phyloP scores from a whole-genome alignment of 352 stramenopile genomes.

The Globisporangium radiosum region DNA sequence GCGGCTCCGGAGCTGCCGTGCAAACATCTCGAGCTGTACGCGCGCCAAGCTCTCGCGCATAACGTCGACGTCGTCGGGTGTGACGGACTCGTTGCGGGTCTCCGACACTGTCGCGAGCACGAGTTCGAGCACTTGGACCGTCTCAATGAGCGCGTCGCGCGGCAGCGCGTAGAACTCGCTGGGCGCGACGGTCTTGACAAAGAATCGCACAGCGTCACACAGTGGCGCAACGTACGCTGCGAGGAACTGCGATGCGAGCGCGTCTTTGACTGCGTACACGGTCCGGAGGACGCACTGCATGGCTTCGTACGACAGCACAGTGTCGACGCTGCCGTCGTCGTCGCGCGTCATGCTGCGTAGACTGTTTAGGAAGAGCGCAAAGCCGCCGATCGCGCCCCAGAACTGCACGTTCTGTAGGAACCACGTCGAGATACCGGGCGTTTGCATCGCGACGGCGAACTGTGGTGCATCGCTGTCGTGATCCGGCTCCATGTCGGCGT shows the following conservation, averaged over 20 bases:
- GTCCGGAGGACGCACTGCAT: constrained; percentile 45
- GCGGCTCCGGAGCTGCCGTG: constrained; percentile 40
- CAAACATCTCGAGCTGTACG: constrained; percentile 44
- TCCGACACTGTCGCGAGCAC: constrained; percentile 31
- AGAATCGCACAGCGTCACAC: constrained; percentile 18
- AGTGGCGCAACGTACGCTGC: constrained; percentile 29
- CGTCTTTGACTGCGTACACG: constrained; percentile 60
- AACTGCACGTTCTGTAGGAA: constrained; percentile 45
- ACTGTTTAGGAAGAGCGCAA: constrained; percentile 40
- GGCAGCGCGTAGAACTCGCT: constrained; percentile 28
- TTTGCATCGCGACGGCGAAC: constrained; percentile 3
- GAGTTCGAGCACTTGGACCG: constrained; percentile 55
- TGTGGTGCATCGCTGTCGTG: neutral
- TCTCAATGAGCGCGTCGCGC: constrained; percentile 47
- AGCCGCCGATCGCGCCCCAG: constrained; percentile 49
- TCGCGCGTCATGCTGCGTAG: constrained; percentile 14
- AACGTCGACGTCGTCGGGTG: neutral
- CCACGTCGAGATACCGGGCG: constrained; percentile 26
- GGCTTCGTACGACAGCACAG: constrained; percentile 39
- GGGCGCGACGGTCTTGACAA: constrained; percentile 18
- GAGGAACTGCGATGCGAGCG: constrained; percentile 37
- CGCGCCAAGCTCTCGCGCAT: constrained; percentile 28
- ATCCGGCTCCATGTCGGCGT: constrained; percentile 1
- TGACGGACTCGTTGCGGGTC: constrained; percentile 3
- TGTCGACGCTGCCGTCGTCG: constrained; percentile 9